These are phyloP conservation scores for Tulasnella sp. DNA, from an alignment of 768 basidiomycete genomes.

Conservation along the genomic window DNA sequence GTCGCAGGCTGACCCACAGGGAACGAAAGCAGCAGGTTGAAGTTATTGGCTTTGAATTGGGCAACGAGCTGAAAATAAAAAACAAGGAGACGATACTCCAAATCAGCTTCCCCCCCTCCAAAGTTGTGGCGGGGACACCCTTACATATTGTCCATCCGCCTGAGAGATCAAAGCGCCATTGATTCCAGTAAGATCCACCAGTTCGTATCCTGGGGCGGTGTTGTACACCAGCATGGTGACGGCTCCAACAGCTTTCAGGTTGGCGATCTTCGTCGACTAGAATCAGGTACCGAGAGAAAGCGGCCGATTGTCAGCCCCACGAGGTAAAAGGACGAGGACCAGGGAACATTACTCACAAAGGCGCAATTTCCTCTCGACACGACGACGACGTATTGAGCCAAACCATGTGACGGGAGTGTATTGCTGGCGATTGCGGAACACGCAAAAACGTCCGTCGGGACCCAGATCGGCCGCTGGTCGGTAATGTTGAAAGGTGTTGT, in stretches of 20 bases:
- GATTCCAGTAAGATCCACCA: slow-evolving; percentile 2
- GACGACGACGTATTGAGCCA: slow-evolving; percentile 33
- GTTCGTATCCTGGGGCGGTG: slow-evolving; percentile 5
- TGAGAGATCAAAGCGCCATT: slow-evolving; percentile 20
- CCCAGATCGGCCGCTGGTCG: slow-evolving; percentile 35
- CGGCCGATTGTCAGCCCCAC: background rate
- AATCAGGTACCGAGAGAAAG: background rate
- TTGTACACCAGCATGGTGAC: slow-evolving; percentile 23
- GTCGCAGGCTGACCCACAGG: slow-evolving; percentile 23
- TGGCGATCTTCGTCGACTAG: slow-evolving; percentile 31
- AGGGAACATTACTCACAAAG: slow-evolving; percentile 25
- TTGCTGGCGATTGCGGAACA: slow-evolving; percentile 35
- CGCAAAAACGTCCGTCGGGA: slow-evolving; percentile 35
- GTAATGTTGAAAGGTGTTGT: slow-evolving; percentile 32
- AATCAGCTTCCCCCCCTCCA: background rate
- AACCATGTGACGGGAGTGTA: slow-evolving; percentile 31
- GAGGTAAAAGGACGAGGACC: background rate
- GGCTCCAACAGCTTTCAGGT: slow-evolving; percentile 29
- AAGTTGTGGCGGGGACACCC: background rate
- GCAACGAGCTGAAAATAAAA: slow-evolving; percentile 12
- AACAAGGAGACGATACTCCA: no score
- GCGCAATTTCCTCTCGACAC: slow-evolving; percentile 37
- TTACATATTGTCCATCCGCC: slow-evolving; percentile 24
- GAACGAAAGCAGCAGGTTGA: slow-evolving; percentile 19
- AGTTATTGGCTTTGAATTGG: slow-evolving; percentile 16